These are phyloP conservation scores for Lentinula edodes DNA, from an alignment of 768 basidiomycete genomes.

Conservation along the genomic window DNA sequence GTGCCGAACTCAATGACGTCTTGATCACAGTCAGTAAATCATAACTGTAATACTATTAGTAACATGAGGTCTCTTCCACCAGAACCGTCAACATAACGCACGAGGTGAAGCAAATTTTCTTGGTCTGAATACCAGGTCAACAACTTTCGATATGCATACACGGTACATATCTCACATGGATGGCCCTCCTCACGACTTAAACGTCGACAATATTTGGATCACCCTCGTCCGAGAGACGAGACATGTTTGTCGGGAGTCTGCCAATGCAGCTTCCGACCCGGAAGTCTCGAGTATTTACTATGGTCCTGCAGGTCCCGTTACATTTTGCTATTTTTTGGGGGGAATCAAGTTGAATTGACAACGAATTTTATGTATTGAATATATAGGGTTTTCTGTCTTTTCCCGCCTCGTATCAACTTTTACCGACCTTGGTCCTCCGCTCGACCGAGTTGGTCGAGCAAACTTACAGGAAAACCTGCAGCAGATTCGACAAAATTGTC, in stretches of 20 bases:
- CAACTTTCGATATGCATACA: background rate
- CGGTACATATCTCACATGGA: slow-evolving; percentile 3
- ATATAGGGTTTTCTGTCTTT: background rate
- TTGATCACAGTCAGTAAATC: background rate
- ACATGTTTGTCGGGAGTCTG: background rate
- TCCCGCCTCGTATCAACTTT: slow-evolving; percentile 2
- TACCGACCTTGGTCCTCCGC: slow-evolving; percentile 3
- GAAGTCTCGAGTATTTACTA: background rate
- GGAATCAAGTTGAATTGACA: background rate
- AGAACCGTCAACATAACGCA: background rate
- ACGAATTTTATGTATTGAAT: background rate
- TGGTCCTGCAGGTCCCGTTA: slow-evolving; percentile 3
- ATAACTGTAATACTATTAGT: too few species aligned
- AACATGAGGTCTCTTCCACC: slow-evolving; percentile 1
- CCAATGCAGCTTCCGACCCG: background rate
- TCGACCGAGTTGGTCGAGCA: background rate
- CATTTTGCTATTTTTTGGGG: background rate
- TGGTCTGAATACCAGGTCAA: background rate
- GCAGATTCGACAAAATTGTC: background rate
- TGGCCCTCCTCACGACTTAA: background rate
- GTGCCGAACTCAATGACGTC: background rate
- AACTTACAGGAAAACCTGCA: background rate
- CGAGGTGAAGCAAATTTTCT: background rate
- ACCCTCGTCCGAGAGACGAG: slow-evolving; percentile 2
- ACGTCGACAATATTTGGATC: slow-evolving; percentile 4